Base-by-base conservation (phyloP, 257 asterid genomes). In the Scutellaria baicalensis region DNA sequence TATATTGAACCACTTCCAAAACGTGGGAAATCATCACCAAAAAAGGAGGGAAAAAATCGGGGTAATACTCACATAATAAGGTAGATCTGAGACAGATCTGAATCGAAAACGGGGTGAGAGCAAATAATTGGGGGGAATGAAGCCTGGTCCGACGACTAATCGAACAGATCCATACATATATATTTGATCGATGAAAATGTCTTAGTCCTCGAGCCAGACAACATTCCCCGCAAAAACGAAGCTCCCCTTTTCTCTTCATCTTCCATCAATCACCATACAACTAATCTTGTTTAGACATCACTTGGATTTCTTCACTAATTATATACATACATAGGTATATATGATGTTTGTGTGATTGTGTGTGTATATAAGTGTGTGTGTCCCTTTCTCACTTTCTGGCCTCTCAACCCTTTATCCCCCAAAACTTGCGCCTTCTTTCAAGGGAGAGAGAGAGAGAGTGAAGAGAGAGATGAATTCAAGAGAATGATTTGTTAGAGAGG, bases 101-200 rank as follows among this genome's bases (percentile, higher is more conserved):
- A 18, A 36, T 8, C 23, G 8, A 21, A 8, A 10, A 1, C 1
- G 42, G 4, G 17, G 56, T 9, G 70, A 70, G 73, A 71, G 83
- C 78, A 43, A 20, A 50, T 36, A 47, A 69, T 65, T 80, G 82
- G 78, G 84, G 84, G 87, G 83, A 83, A 77, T 75, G 82, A 74
- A 79, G 81, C 80, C 84, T 83, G 87, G 87, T 83, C 87, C 87
- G 87, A 83, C 75, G 82, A 83, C 77, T 8, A 23, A 66, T 42
- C 48, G 39, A 33, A n/a, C 11, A 73, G 82, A 80, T 80, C 84
- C 57, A 38, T 31, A n/a, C 1, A 57, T 13, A n/a, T 50, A 2
- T 31, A 16, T 31, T 14, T 8, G 44, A 49, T 69, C 49, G 2
- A 62, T 58, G 6, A 57, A 72, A 59, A 27, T 27, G 4, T 27